Evolutionary conservation across 2,329 filamentous ascomycete genomes (phyloP).

Genomic region (Canariomyces notabilis): DNA sequence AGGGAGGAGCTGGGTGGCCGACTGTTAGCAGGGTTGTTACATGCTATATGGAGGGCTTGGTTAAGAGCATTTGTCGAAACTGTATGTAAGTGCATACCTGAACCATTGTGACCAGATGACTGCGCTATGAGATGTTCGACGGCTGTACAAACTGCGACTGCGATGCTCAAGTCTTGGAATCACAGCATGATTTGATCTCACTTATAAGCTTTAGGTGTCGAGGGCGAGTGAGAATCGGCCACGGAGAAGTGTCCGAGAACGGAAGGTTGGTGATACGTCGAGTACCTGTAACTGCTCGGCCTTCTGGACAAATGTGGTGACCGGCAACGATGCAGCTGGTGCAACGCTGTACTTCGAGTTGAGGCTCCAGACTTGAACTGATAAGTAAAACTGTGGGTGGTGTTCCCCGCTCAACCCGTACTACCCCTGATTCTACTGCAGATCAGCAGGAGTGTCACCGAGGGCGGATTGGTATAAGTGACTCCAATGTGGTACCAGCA

Average conservation of each 20-base stretch:
- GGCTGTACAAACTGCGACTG: background rate
- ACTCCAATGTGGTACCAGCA: no score
- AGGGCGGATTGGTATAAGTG: no score
- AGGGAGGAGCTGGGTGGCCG: constrained; percentile 18
- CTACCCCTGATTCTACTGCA: no score
- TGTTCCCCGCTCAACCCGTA: no score
- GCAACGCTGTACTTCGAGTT: background rate
- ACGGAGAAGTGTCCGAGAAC: background rate
- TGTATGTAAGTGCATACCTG: no score
- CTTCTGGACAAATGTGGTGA: background rate
- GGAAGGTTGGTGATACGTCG: background rate
- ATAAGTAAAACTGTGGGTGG: no score
- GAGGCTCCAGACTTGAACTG: no score
- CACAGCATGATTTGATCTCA: background rate
- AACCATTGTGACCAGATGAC: constrained; percentile 11
- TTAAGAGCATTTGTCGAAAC: no score
- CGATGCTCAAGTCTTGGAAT: background rate
- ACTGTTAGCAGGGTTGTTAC: background rate
- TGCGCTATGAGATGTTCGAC: background rate
- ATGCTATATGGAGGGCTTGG: background rate
- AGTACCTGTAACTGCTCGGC: background rate
- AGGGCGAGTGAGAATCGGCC: background rate
- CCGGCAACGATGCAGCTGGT: background rate
- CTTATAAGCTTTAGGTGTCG: background rate
- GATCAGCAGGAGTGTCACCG: no score